Conservation (phyloP, 805 yeast species). For the Ogataea salicorniae region DNA sequence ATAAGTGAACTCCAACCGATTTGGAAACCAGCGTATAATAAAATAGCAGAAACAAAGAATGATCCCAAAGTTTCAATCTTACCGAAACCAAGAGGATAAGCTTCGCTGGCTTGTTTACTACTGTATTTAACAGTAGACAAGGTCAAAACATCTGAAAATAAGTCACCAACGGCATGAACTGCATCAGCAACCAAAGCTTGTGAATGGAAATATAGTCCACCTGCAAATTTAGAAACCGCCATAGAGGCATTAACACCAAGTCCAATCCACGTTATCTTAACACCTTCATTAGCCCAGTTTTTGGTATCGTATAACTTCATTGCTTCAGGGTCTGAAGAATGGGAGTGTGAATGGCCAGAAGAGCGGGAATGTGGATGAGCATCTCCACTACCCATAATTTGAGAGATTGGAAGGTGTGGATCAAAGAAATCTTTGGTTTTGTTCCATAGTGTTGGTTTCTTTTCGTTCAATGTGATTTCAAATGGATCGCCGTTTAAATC, state of each 20-base stretch:
- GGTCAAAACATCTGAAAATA: conserved; percentile 85
- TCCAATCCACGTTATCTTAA: conserved; percentile 90
- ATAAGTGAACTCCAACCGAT: conserved; percentile 84
- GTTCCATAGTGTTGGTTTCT: conserved; percentile 21
- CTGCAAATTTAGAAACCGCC: conserved; percentile 82
- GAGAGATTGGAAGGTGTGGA: conserved; percentile 31
- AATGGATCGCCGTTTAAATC: conserved; percentile 27
- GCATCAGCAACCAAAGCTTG: conserved; percentile 94
- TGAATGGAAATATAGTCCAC: conserved; percentile 90
- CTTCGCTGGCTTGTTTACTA: conserved; percentile 47
- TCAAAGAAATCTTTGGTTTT: conserved; percentile 31
- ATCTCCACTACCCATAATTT: conserved; percentile 15
- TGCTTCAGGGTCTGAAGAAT: conserved; percentile 37
- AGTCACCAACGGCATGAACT: conserved; percentile 85
- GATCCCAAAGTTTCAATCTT: conserved; percentile 92
- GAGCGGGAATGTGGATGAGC: conserved; percentile 17
- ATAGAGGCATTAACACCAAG: conserved; percentile 75
- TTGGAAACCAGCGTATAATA: conserved; percentile 81
- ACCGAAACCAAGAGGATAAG: conserved; percentile 86
- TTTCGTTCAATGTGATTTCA: conserved; percentile 18
- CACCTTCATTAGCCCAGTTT: conserved; percentile 70
- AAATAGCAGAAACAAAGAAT: conserved; percentile 74
- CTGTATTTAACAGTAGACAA: conserved; percentile 83
- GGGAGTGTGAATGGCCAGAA: conserved; percentile 34
- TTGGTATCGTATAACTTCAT: conserved; percentile 40